These are phyloP conservation scores for Aspergillus alliaceus DNA, from an alignment of 2,329 filamentous ascomycete species.

Conservation along the genomic window DNA sequence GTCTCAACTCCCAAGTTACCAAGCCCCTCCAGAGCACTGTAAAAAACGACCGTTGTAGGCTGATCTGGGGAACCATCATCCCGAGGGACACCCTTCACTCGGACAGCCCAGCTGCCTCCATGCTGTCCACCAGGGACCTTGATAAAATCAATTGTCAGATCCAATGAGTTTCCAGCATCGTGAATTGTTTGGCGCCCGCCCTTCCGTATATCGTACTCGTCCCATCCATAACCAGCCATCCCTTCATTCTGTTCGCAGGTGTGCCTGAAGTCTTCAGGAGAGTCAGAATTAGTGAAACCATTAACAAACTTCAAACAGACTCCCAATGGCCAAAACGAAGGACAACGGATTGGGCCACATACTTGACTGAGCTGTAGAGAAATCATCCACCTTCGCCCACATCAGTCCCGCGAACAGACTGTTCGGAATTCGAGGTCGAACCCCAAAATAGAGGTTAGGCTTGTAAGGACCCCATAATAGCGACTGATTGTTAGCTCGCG, in stretches of 20 bases:
- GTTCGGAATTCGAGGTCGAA: constrained; percentile 77
- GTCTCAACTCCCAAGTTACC: constrained; percentile 64
- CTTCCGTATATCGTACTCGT: constrained; percentile 86
- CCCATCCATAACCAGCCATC: constrained; percentile 96
- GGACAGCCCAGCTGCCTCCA: constrained; percentile 88
- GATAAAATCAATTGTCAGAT: constrained; percentile 90
- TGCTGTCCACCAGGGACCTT: constrained; percentile 84
- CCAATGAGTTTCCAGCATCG: constrained; percentile 82
- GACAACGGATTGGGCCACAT: constrained; percentile 35
- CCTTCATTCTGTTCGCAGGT: constrained; percentile 95
- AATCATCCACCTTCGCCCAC: constrained; percentile 85
- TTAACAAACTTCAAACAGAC: background rate
- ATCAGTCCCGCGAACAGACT: constrained; percentile 80
- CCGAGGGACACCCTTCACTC: constrained; percentile 78
- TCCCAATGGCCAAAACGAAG: background rate
- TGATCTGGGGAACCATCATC: constrained; percentile 66
- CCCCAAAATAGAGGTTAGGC: constrained; percentile 91
- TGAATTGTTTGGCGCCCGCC: constrained; percentile 90
- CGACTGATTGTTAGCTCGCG: constrained; percentile 68
- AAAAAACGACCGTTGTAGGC: constrained; percentile 79
- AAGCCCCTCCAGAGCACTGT: constrained; percentile 75
- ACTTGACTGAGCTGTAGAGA: constrained; percentile 73
- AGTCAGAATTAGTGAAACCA: constrained; percentile 15
- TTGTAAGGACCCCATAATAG: constrained; percentile 95
- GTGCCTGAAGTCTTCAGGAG: constrained; percentile 71